Conservation (phyloP, 208 protist genomes). For the Borovskyia barvae region DNA sequence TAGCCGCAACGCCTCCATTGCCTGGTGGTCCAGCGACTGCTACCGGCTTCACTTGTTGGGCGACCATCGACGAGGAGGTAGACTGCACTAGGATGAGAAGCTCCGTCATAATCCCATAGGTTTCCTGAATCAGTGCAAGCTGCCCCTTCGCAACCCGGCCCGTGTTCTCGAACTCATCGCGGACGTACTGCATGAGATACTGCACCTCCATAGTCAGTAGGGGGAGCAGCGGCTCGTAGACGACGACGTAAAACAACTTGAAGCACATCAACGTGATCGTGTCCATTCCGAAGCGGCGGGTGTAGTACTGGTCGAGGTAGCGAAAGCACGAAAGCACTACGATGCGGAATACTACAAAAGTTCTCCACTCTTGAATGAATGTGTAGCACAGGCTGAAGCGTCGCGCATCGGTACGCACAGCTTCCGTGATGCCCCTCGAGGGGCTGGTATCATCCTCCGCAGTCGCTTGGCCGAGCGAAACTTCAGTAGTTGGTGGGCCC, state of each 20-base stretch:
- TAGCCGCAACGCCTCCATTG: no score
- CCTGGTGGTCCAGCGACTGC: no score
- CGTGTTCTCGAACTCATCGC: conserved; percentile 17
- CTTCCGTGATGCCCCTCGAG: conserved; percentile 4
- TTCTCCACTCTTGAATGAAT: conserved; percentile 58
- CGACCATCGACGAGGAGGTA: conserved; percentile 41
- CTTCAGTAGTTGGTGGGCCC: no score
- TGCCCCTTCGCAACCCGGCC: conserved; percentile 23
- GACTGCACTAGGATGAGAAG: conserved; percentile 35
- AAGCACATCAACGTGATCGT: conserved; percentile 67
- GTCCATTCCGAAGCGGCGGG: conserved; percentile 56
- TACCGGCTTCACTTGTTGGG: no score
- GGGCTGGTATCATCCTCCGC: neutral
- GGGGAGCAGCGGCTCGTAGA: conserved; percentile 58
- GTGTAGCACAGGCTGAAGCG: conserved; percentile 33
- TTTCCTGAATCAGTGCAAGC: conserved; percentile 25
- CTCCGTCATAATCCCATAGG: conserved; percentile 36
- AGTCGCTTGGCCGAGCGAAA: neutral
- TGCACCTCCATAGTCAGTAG: conserved; percentile 40
- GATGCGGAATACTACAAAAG: conserved; percentile 53
- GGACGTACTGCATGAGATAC: conserved; percentile 22
- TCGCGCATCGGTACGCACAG: neutral
- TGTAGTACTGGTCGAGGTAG: conserved; percentile 87
- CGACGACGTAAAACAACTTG: conserved; percentile 77
- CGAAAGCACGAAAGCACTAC: conserved; percentile 78